Evolutionary conservation across 2,329 filamentous ascomycete genomes (phyloP).

Genomic region (Harringtonia aguacate): DNA sequence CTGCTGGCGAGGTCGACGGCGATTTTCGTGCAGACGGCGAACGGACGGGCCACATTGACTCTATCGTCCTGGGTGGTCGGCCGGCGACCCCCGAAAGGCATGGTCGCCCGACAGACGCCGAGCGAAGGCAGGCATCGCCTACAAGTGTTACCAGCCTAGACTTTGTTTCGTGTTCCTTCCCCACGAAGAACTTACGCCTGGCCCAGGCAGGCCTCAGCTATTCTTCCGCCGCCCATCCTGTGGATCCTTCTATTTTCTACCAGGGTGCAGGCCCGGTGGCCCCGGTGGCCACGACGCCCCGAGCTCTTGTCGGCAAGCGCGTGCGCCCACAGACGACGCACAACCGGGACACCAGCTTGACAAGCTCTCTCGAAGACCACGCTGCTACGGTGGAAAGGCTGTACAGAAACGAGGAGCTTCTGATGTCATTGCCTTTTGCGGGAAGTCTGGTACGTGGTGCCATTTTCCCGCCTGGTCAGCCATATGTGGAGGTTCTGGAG

Average conservation of each 20-base stretch:
- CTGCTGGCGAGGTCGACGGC: background rate
- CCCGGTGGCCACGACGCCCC: constrained; percentile 47
- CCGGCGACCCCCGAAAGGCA: constrained; percentile 35
- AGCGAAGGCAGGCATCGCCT: constrained; percentile 35
- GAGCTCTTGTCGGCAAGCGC: constrained; percentile 46
- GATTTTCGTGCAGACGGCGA: constrained; percentile 28
- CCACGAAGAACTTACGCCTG: constrained; percentile 35
- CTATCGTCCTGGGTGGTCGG: constrained; percentile 30
- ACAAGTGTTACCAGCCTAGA: constrained; percentile 49
- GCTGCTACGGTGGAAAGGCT: constrained; percentile 35
- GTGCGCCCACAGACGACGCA: constrained; percentile 47
- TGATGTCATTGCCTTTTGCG: constrained; percentile 56
- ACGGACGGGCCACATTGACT: constrained; percentile 36
- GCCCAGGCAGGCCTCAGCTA: constrained; percentile 27
- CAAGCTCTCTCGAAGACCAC: constrained; percentile 70
- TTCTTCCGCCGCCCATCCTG: constrained; percentile 44
- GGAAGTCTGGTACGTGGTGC: constrained; percentile 84
- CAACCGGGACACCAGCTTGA: constrained; percentile 79
- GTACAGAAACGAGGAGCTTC: constrained; percentile 43
- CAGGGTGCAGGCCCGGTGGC: constrained; percentile 40
- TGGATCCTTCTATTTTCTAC: constrained; percentile 37
- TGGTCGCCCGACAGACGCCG: constrained; percentile 12
- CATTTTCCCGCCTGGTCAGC: constrained; percentile 69
- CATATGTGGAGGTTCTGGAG: constrained; percentile 61
- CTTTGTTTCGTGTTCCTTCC: constrained; percentile 53